Conservation (phyloP, 495 filamentous ascomycete species). For the Talaromyces ruber region DNA sequence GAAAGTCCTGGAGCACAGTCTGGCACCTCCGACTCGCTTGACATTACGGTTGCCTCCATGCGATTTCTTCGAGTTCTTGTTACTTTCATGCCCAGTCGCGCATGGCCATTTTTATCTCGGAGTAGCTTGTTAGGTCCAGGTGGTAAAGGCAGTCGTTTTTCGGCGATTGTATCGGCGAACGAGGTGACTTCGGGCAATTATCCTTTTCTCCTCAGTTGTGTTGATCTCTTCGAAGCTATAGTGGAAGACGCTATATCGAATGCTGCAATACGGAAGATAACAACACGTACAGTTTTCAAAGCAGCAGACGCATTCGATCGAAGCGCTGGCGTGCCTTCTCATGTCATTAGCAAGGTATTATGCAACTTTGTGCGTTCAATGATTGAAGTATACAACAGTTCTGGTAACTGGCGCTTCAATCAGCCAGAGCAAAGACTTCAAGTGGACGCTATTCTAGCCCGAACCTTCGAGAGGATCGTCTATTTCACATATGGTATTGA, state of each 20-base stretch:
- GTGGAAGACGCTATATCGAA: slow-evolving; percentile 68
- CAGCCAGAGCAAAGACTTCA: slow-evolving; percentile 55
- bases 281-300: slow-evolving; percentile 40
- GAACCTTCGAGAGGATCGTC: slow-evolving; percentile 62
- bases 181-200: slow-evolving; percentile 71
- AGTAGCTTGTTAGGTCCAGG: slow-evolving; percentile 67
- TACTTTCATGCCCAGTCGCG: slow-evolving; percentile 62
- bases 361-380: slow-evolving; percentile 61
- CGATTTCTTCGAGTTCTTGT: slow-evolving; percentile 69
- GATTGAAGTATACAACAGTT: slow-evolving; percentile 76
- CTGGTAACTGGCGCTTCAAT: slow-evolving; percentile 72
- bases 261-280: slow-evolving; percentile 61
- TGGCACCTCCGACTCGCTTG: slow-evolving; percentile 40
- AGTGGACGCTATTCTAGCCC: slow-evolving; percentile 50
- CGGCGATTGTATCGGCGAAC: slow-evolving; percentile 60
- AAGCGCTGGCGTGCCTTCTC: slow-evolving; percentile 67
- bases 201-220: slow-evolving; percentile 63
- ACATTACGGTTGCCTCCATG: slow-evolving; percentile 62
- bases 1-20: slow-evolving; percentile 51
- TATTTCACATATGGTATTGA: slow-evolving; percentile 66
- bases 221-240: slow-evolving; percentile 64
- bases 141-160: slow-evolving; percentile 63
- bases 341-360: slow-evolving; percentile 63
- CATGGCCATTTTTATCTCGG: slow-evolving; percentile 82
- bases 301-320: slow-evolving; percentile 44